These are phyloP conservation scores for Tetradesmus obliquus DNA, from an alignment of 139 green algal species.

Conservation along the genomic window DNA sequence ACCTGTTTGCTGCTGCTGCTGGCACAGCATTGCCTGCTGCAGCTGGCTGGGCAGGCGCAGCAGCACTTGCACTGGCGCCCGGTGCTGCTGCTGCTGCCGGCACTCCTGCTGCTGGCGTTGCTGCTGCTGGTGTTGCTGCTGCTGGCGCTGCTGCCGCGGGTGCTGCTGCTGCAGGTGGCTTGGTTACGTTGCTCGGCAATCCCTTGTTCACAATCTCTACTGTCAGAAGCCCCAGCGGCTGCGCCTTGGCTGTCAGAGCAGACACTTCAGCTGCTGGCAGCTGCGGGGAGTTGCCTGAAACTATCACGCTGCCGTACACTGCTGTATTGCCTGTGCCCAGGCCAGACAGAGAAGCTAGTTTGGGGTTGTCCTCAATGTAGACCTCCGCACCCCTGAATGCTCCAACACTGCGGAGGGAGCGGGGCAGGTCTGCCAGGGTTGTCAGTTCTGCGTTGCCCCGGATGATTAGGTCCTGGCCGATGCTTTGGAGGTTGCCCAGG, in stretches of 20 bases:
- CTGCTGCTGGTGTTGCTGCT: too few species aligned
- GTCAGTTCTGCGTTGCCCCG: conserved; percentile 4
- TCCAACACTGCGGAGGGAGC: conserved; percentile 16
- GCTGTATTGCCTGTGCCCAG: not conserved
- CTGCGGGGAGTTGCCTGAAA: not conserved
- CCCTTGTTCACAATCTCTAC: not conserved
- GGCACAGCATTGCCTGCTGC: too few species aligned
- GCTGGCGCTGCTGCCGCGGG: not conserved
- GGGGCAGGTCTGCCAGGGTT: conserved; percentile 13
- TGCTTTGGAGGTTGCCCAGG: conserved; percentile 13
- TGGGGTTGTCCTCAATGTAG: conserved; percentile 39
- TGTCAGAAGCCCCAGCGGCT: not conserved
- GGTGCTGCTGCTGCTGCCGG: not conserved
- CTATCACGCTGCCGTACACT: conserved; percentile 8
- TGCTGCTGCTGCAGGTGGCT: not conserved
- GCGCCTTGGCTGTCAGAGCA: conserved; percentile 2
- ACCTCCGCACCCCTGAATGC: conserved; percentile 20
- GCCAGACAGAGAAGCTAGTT: not conserved
- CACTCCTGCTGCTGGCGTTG: too few species aligned
- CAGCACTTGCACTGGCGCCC: too few species aligned
- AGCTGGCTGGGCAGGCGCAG: not conserved
- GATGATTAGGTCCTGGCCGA: conserved; percentile 39
- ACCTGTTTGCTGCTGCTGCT: not conserved
- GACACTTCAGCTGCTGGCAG: not conserved
- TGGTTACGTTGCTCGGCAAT: not conserved